phyloP scores from a whole-genome alignment of 768 basidiomycete genomes.

The Erythrobasidium yunnanense region DNA sequence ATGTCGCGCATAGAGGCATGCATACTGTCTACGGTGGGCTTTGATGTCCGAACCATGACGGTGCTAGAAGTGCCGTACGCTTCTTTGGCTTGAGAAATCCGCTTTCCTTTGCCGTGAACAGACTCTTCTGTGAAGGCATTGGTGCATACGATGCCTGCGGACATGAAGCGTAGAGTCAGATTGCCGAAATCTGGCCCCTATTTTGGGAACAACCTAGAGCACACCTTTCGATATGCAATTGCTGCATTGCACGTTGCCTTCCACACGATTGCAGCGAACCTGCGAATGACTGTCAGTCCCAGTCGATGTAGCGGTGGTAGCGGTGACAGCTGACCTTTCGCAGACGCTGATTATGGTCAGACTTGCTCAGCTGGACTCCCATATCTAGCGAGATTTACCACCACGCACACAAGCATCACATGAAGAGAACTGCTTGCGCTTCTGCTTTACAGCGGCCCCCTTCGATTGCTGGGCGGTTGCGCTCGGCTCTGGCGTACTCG shows the following conservation, averaged over 20 bases:
- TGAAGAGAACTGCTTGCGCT: constrained; percentile 3
- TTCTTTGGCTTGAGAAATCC: neutral
- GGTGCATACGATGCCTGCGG: neutral
- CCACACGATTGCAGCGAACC: too few relatives aligned
- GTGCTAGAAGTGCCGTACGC: neutral
- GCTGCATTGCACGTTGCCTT: too few relatives aligned
- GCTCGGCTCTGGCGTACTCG: neutral
- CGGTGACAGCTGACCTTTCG: neutral
- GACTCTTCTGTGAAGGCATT: neutral
- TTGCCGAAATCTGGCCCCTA: too few relatives aligned
- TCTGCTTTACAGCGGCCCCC: neutral
- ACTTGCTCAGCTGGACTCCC: neutral
- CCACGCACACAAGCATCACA: constrained; percentile 2
- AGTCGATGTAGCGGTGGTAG: too few relatives aligned
- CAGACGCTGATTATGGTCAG: neutral
- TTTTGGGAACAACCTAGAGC: too few relatives aligned
- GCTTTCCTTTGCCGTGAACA: neutral
- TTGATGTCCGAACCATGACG: neutral
- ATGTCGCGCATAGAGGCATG: neutral
- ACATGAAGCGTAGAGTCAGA: too few relatives aligned
- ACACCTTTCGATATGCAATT: neutral
- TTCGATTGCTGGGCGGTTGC: too few relatives aligned
- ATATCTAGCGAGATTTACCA: neutral
- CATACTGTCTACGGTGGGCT: neutral
- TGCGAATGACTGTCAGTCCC: too few relatives aligned